Evolutionary conservation across 805 yeast genomes (phyloP).

Genomic region (Naumovozyma baii): DNA sequence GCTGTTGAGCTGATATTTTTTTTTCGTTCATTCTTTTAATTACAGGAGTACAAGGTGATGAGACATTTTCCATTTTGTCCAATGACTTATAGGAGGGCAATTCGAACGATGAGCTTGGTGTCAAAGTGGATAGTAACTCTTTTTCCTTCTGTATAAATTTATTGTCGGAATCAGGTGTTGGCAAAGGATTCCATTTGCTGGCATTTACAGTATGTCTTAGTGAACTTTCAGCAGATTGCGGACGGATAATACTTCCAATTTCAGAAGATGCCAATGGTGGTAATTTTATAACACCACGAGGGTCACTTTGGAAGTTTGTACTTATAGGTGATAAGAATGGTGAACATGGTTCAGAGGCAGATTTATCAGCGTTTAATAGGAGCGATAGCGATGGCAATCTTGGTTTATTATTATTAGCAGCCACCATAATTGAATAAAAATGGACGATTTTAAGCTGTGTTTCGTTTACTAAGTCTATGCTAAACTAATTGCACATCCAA

Average conservation of each 20-base stretch:
- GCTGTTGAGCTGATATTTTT: neutral
- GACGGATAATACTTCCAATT: slow-evolving; percentile 9
- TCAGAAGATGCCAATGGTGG: slow-evolving; percentile 19
- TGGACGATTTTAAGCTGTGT: too few species aligned
- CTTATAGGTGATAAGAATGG: slow-evolving; percentile 14
- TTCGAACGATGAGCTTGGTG: neutral
- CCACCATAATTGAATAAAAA: too few species aligned
- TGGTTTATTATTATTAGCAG: slow-evolving; percentile 5
- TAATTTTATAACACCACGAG: slow-evolving; percentile 21
- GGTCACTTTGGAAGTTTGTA: slow-evolving; percentile 18
- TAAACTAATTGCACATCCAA: too few species aligned
- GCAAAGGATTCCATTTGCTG: neutral
- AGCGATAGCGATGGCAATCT: slow-evolving; percentile 20
- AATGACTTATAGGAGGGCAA: neutral
- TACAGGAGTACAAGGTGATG: slow-evolving; percentile 14
- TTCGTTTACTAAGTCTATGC: too few species aligned
- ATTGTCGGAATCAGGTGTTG: slow-evolving; percentile 1
- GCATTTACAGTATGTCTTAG: slow-evolving; percentile 16
- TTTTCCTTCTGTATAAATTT: neutral
- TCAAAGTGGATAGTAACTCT: neutral
- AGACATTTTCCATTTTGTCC: too few species aligned
- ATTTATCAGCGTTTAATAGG: slow-evolving; percentile 8
- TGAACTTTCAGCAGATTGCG: slow-evolving; percentile 21
- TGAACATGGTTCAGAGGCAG: slow-evolving; percentile 12
- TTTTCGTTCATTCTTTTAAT: slow-evolving; percentile 6